Evolutionary conservation across 805 yeast species (phyloP).

Genomic region (Candida takata): DNA sequence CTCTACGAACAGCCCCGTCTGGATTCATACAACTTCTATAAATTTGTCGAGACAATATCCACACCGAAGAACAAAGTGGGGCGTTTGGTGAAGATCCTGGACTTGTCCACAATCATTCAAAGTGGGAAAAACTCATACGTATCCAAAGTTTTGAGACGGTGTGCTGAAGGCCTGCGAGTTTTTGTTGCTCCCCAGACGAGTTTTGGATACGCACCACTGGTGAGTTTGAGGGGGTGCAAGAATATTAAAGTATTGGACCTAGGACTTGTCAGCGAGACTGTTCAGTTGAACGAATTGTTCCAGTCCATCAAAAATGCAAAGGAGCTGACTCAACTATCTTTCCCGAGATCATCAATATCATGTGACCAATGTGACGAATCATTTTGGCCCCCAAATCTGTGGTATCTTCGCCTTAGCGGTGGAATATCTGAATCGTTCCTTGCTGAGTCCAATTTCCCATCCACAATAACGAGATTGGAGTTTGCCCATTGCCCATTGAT

Average conservation of each 20-base stretch:
- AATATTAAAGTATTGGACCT: slow-evolving; percentile 62
- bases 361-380: slow-evolving; percentile 49
- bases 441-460: slow-evolving; percentile 62
- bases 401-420: slow-evolving; percentile 75
- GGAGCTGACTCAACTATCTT: slow-evolving; percentile 65
- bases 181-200: slow-evolving; percentile 93
- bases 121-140: slow-evolving; percentile 88
- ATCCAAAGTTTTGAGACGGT: slow-evolving; percentile 73
- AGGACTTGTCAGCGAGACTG: slow-evolving; percentile 83
- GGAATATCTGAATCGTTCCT: slow-evolving; percentile 83
- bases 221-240: slow-evolving; percentile 69
- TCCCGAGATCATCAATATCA: slow-evolving; percentile 81
- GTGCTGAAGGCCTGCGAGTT: slow-evolving; percentile 53
- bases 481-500: slow-evolving; percentile 85
- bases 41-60: slow-evolving; percentile 65
- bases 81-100: slow-evolving; percentile 53
- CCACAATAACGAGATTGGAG: slow-evolving; percentile 61
- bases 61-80: slow-evolving; percentile 45
- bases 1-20: slow-evolving; percentile 61
- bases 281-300: slow-evolving; percentile 75
- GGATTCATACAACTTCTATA: slow-evolving; percentile 57
- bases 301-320: slow-evolving; percentile 58
- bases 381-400: slow-evolving; percentile 76
- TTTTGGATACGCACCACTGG: slow-evolving; percentile 85
- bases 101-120: slow-evolving; percentile 76